These are phyloP conservation scores for Dioszegia aurantiaca DNA, from an alignment of 768 basidiomycete genomes.

Conservation along the genomic window DNA sequence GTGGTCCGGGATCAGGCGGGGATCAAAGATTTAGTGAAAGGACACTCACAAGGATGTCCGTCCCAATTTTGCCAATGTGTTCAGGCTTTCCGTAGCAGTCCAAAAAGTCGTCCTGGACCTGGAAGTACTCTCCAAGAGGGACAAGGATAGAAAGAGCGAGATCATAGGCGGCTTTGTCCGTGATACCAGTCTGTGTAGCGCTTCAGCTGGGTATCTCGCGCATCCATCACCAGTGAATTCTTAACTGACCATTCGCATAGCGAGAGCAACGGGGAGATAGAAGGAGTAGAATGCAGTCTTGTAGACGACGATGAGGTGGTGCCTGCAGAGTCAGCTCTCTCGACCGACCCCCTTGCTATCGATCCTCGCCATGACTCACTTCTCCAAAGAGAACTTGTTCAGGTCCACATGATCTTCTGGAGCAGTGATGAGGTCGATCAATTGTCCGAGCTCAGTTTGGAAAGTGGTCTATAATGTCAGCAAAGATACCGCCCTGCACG, in stretches of 20 bases:
- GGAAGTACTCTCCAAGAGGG: conserved; percentile 96
- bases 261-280: conserved; percentile 95
- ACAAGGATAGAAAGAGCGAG: conserved; percentile 76
- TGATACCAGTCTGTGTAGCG: conserved; percentile 54
- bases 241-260: conserved; percentile 65
- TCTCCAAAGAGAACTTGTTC: conserved; percentile 77
- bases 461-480: conserved; percentile 59
- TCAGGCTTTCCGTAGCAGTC: conserved; percentile 88
- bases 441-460: conserved; percentile 93
- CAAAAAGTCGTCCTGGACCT: conserved; percentile 95
- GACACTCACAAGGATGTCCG: conserved; percentile 69
- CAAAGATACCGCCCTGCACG: not conserved
- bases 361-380: conserved; percentile 62
- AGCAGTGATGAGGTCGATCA: conserved; percentile 93
- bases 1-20: no score
- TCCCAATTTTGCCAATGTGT: conserved; percentile 92
- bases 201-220: no score
- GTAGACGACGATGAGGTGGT: conserved; percentile 88
- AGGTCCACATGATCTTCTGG: conserved; percentile 87
- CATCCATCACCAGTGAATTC: not conserved
- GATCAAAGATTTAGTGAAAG: no score
- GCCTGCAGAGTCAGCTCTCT: conserved; percentile 57
- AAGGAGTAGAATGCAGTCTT: conserved; percentile 98
- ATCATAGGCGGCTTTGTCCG: conserved; percentile 63
- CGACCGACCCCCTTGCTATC: not conserved